Evolutionary conservation across 2,329 filamentous ascomycete genomes (phyloP).

Genomic region (Fusarium sp.): DNA sequence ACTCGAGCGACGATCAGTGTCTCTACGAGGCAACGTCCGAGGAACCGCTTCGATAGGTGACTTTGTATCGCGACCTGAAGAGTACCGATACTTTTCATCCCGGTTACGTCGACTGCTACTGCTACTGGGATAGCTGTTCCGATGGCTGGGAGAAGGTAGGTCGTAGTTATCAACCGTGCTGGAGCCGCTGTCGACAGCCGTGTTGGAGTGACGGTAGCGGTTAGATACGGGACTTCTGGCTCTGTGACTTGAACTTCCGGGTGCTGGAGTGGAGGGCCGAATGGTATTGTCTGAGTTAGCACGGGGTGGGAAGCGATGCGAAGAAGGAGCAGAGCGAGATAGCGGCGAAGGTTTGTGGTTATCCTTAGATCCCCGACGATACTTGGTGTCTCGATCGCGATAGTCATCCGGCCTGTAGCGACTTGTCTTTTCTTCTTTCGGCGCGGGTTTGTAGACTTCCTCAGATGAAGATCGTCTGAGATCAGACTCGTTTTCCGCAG

Average conservation of each 20-base stretch:
- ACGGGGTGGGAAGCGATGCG: constrained; percentile 31
- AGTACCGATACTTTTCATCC: constrained; percentile 48
- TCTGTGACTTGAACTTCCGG: constrained; percentile 23
- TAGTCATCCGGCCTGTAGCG: constrained; percentile 40
- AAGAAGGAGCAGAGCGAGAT: constrained; percentile 30
- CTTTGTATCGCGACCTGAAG: constrained; percentile 44
- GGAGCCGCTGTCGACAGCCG: constrained; percentile 30
- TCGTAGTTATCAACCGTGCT: constrained; percentile 28
- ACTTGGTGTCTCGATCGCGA: constrained; percentile 29
- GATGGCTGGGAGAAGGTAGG: constrained; percentile 19
- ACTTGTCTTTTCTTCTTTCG: constrained; percentile 32
- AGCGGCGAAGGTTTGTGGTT: constrained; percentile 28
- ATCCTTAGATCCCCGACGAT: constrained; percentile 37
- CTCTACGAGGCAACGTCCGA: constrained; percentile 25
- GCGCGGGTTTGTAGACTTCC: constrained; percentile 23
- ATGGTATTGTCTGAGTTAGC: constrained; percentile 36
- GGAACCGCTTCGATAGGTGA: constrained; percentile 33
- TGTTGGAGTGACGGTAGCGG: constrained; percentile 38
- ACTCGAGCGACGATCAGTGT: constrained; percentile 33
- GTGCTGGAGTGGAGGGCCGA: constrained; percentile 27
- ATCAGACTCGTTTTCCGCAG: constrained; percentile 34
- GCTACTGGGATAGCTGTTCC: constrained; percentile 19
- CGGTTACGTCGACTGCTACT: constrained; percentile 38
- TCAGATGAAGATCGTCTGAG: constrained; percentile 30
- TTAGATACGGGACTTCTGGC: constrained; percentile 40